Evolutionary conservation across 176 grass and related monocot species (phyloP).

Genomic region (Juncus inflexus): DNA sequence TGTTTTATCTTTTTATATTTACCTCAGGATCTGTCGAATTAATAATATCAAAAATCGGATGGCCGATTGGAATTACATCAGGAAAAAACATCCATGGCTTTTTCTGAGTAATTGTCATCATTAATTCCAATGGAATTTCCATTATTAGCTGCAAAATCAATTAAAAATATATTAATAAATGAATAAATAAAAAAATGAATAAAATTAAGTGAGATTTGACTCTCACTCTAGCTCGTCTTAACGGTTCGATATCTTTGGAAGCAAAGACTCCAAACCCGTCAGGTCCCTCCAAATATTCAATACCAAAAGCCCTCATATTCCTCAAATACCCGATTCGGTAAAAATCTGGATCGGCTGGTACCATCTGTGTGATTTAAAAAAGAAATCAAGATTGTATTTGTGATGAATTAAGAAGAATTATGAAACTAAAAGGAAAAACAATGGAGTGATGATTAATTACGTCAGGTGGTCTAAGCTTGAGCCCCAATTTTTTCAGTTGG

Average conservation of each 20-base stretch:
- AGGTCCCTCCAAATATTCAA: conserved; percentile 86
- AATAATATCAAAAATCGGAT: conserved; percentile 90
- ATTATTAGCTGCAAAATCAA: conserved; percentile 68
- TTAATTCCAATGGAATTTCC: conserved; percentile 83
- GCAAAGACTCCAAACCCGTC: conserved; percentile 86
- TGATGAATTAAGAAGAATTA: neutral
- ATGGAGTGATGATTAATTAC: neutral
- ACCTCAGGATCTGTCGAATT: conserved; percentile 96
- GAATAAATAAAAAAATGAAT: neutral
- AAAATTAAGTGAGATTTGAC: neutral
- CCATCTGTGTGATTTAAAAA: conserved; percentile 42
- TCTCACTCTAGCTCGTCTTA: conserved; percentile 71
- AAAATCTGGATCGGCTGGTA: conserved; percentile 80
- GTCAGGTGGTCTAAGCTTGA: conserved; percentile 11
- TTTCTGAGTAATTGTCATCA: conserved; percentile 89
- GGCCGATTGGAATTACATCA: conserved; percentile 75
- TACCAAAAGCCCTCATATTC: conserved; percentile 73
- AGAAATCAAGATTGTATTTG: conserved; percentile 7
- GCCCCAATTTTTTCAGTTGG: neutral
- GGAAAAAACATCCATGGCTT: conserved; percentile 98
- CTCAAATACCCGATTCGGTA: conserved; percentile 82
- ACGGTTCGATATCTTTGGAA: conserved; percentile 71
- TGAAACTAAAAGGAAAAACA: neutral
- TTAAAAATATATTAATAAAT: conserved; percentile 16
- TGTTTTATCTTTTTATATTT: conserved; percentile 24